Evolutionary conservation across 2,329 filamentous ascomycete species (phyloP).

Genomic region (Hymenoscyphus linearis): DNA sequence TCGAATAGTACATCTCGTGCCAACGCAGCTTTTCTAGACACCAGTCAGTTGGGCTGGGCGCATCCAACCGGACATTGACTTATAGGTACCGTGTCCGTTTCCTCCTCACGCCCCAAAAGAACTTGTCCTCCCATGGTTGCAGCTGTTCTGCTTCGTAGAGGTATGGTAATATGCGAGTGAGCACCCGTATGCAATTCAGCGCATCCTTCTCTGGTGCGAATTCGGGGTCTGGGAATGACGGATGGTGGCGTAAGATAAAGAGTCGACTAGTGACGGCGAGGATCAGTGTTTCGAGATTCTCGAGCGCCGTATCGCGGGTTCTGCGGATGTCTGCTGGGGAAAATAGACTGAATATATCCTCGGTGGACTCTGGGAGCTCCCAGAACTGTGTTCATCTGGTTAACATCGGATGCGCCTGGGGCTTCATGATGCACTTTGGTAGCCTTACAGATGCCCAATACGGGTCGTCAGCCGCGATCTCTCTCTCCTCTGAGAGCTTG

Average conservation of each 20-base stretch:
- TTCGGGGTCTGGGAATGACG: slow-evolving; percentile 83
- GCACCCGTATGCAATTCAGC: slow-evolving; percentile 89
- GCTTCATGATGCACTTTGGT: slow-evolving; percentile 1
- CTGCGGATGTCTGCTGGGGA: slow-evolving; percentile 83
- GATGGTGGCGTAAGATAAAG: slow-evolving; percentile 77
- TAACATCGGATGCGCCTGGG: slow-evolving; percentile 9
- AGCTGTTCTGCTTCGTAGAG: slow-evolving; percentile 85
- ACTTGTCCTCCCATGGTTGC: slow-evolving; percentile 79
- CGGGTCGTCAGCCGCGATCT: slow-evolving; percentile 79
- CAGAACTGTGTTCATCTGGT: slow-evolving; percentile 64
- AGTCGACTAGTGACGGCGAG: slow-evolving; percentile 78
- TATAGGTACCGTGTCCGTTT: slow-evolving; percentile 51
- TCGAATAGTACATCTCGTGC: slow-evolving; percentile 80
- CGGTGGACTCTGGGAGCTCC: slow-evolving; percentile 91
- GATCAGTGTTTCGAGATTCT: slow-evolving; percentile 86
- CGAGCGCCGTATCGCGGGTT: slow-evolving; percentile 75
- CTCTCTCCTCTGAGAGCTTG: slow-evolving; percentile 82
- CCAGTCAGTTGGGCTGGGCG: slow-evolving; percentile 17
- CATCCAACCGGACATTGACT: neutral
- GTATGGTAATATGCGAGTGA: slow-evolving; percentile 85
- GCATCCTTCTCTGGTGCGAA: slow-evolving; percentile 78
- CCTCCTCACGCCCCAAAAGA: slow-evolving; percentile 80
- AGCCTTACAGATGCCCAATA: slow-evolving; percentile 85
- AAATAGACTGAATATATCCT: slow-evolving; percentile 96
- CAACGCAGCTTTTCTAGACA: slow-evolving; percentile 52